These are phyloP conservation scores for Nannochloropsis granulata DNA, from an alignment of 108 stramenopile species.

Conservation along the genomic window DNA sequence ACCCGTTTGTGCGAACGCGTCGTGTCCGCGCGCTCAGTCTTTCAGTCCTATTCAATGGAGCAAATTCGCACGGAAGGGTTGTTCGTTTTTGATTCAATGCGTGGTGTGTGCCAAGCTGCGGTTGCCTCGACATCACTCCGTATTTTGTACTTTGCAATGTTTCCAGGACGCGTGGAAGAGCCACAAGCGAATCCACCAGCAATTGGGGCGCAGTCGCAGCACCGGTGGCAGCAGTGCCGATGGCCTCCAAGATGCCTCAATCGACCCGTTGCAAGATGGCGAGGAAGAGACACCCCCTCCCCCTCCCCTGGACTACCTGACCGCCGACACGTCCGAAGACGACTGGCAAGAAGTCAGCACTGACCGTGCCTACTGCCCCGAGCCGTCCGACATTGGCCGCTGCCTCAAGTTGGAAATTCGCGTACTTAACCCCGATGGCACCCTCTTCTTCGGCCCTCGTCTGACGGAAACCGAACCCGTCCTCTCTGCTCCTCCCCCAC, in stretches of 20 bases:
- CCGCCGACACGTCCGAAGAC: conserved; percentile 11
- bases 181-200: conserved; percentile 7
- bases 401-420: conserved; percentile 30
- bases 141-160: conserved; percentile 20
- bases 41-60: conserved; percentile 25
- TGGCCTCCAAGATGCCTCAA: background rate
- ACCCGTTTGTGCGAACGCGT: conserved; percentile 22
- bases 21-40: conserved; percentile 15
- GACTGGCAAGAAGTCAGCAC: conserved; percentile 25
- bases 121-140: conserved; percentile 6
- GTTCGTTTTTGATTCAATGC: conserved; percentile 12
- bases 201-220: background rate
- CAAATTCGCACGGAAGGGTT: conserved; percentile 15
- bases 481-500: conserved; percentile 28
- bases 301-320: background rate
- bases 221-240: background rate
- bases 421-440: conserved; percentile 21
- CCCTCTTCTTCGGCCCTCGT: conserved; percentile 16
- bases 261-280: background rate
- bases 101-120: conserved; percentile 20
- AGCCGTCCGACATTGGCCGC: conserved; percentile 29
- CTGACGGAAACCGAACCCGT: conserved; percentile 32
- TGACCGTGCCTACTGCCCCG: conserved; percentile 29
- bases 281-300: background rate
- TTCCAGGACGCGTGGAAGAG: conserved; percentile 23